These are phyloP conservation scores for Alternaria ventricosa DNA, from an alignment of 2,329 filamentous ascomycete genomes.

Conservation along the genomic window DNA sequence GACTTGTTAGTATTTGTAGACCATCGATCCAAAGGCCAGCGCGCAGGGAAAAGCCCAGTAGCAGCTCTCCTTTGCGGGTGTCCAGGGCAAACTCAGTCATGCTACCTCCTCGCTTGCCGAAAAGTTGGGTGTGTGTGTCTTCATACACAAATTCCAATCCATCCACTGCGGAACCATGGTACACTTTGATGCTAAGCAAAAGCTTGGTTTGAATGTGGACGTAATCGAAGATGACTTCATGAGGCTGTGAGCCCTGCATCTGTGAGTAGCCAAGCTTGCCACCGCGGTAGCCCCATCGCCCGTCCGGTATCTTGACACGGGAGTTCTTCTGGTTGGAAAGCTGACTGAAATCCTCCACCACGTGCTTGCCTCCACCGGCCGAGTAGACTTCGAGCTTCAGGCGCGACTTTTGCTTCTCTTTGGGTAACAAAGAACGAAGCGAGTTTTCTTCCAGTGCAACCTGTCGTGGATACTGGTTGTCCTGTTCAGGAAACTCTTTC, in stretches of 20 bases:
- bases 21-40: slow-evolving; percentile 85
- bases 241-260: slow-evolving; percentile 71
- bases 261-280: slow-evolving; percentile 75
- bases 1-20: slow-evolving; percentile 85
- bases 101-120: slow-evolving; percentile 80
- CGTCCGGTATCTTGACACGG: slow-evolving; percentile 75
- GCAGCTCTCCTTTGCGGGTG: slow-evolving; percentile 80
- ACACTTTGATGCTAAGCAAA: slow-evolving; percentile 75
- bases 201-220: slow-evolving; percentile 70
- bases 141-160: slow-evolving; percentile 95
- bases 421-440: slow-evolving; percentile 73
- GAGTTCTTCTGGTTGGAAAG: slow-evolving; percentile 72
- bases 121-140: slow-evolving; percentile 80
- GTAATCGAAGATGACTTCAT: slow-evolving; percentile 78
- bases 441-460: slow-evolving; percentile 77
- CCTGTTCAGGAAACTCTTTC: slow-evolving; percentile 77
- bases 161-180: slow-evolving; percentile 77
- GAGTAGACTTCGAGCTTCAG: slow-evolving; percentile 78
- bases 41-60: slow-evolving; percentile 85
- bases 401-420: slow-evolving; percentile 72
- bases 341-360: slow-evolving; percentile 76
- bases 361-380: slow-evolving; percentile 73
- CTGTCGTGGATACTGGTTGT: slow-evolving; percentile 69
- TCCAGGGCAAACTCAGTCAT: slow-evolving; percentile 80
- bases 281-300: slow-evolving; percentile 76